These are phyloP conservation scores for Fomitopsis palustris DNA, from an alignment of 1,284 basidiomycete genomes.

Conservation along the genomic window DNA sequence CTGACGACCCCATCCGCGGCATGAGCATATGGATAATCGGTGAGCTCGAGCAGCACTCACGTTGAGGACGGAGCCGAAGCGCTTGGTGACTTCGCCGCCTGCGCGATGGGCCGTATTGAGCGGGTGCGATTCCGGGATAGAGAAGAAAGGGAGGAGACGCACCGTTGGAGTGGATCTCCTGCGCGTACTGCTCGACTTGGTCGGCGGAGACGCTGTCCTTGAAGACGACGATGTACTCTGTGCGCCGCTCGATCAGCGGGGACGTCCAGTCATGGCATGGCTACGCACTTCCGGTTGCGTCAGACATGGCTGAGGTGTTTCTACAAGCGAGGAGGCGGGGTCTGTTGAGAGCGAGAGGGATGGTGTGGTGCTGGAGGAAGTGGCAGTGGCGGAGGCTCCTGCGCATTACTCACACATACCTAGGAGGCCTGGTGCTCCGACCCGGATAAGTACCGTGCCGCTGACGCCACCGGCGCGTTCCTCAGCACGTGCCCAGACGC, in stretches of 20 bases:
- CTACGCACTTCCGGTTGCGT: slow-evolving; percentile 15
- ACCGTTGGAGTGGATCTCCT: slow-evolving; percentile 40
- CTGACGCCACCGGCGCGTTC: slow-evolving; percentile 7
- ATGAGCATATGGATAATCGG: not conserved
- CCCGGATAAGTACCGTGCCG: not conserved
- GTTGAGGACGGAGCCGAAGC: slow-evolving; percentile 37
- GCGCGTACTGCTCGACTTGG: slow-evolving; percentile 40
- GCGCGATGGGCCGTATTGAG: not conserved
- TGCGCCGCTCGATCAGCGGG: not conserved
- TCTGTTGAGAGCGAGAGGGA: slow-evolving; percentile 5
- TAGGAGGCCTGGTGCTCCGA: not conserved
- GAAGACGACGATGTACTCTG: slow-evolving; percentile 60
- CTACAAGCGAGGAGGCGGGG: not conserved
- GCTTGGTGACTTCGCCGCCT: slow-evolving; percentile 43
- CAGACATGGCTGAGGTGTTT: slow-evolving; percentile 18
- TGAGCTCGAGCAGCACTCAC: slow-evolving; percentile 12
- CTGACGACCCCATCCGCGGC: slow-evolving; percentile 23
- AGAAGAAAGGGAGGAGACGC: slow-evolving; percentile 4
- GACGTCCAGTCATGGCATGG: not conserved
- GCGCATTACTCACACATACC: too few species aligned
- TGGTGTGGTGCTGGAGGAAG: not conserved
- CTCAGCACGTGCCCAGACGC: not conserved
- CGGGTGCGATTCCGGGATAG: not conserved
- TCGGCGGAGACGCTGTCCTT: slow-evolving; percentile 42
- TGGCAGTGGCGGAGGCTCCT: not conserved